phyloP scores from a whole-genome alignment of 345 rosid genomes.

The Pelargonium nanum region DNA sequence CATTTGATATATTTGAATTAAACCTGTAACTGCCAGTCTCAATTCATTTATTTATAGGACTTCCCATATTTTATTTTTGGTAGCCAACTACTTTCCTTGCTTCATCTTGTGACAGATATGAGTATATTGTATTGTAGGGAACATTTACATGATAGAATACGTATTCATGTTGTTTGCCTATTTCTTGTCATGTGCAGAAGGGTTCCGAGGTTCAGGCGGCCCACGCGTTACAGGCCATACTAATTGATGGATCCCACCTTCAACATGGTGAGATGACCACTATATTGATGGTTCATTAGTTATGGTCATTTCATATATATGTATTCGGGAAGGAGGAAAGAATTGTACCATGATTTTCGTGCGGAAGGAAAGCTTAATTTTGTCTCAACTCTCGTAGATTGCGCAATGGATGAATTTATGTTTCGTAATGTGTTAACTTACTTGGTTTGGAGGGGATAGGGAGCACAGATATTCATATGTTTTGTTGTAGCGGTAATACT shows the following conservation, averaged over 20 bases:
- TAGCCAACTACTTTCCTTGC: not conserved
- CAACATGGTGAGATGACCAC: not conserved
- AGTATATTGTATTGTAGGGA: not conserved
- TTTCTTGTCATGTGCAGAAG: conserved; percentile 49
- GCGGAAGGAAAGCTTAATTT: not conserved
- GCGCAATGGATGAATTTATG: not conserved
- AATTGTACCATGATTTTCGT: not conserved
- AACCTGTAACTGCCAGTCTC: too few species aligned
- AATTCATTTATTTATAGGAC: not conserved
- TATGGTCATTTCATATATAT: not conserved
- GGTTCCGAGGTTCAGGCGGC: conserved; percentile 87
- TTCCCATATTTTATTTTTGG: not conserved
- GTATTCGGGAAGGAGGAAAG: not conserved
- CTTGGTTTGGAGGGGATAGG: not conserved
- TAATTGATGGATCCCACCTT: too few species aligned
- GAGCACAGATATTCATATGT: not conserved
- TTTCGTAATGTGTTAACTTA: not conserved
- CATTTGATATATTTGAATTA: too few species aligned
- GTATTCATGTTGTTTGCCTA: not conserved
- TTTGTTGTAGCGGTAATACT: not conserved
- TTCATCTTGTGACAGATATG: too few species aligned
- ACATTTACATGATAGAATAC: not conserved
- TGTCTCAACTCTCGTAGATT: not conserved
- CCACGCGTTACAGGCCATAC: conserved; percentile 88
- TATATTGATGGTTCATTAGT: not conserved